Evolutionary conservation across 495 filamentous ascomycete genomes (phyloP).

Genomic region (Penicillium nucicola): DNA sequence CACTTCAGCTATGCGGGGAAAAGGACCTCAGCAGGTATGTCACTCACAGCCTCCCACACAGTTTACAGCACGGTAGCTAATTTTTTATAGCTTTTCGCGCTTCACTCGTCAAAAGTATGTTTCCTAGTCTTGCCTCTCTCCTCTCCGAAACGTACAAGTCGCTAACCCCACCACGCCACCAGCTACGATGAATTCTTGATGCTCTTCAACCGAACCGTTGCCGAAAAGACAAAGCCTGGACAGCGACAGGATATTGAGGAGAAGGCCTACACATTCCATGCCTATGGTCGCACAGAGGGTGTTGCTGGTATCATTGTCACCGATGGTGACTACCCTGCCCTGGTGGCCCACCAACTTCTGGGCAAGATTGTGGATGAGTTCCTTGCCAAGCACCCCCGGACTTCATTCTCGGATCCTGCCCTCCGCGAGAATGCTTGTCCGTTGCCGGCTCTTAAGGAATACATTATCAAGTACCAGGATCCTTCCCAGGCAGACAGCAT

Average conservation of each 20-base stretch:
- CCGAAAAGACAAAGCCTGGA: conserved; percentile 80
- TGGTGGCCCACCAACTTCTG: conserved; percentile 92
- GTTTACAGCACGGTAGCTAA: conserved; percentile 7
- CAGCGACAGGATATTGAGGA: conserved; percentile 91
- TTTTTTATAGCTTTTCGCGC: conserved; percentile 56
- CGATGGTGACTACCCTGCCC: conserved; percentile 82
- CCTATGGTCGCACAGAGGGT: conserved; percentile 83
- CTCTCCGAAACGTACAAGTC: not conserved
- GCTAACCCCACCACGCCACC: conserved; percentile 9
- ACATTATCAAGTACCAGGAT: conserved; percentile 86
- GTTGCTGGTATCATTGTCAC: conserved; percentile 85
- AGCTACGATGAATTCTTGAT: conserved; percentile 54
- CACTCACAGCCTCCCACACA: not conserved
- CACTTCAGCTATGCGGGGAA: conserved; percentile 75
- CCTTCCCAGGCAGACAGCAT: conserved; percentile 85
- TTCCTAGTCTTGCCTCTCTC: not conserved
- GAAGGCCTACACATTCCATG: conserved; percentile 74
- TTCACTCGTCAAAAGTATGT: conserved; percentile 70
- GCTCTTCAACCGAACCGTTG: conserved; percentile 59
- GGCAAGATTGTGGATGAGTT: conserved; percentile 94
- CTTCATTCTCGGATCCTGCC: conserved; percentile 55
- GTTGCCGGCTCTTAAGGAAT: conserved; percentile 72
- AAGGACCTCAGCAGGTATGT: conserved; percentile 63
- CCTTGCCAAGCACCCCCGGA: conserved; percentile 71
- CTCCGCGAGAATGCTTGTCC: conserved; percentile 34